Percentiles rank a stretch among this genome's conserved stretches.
These are phyloP conservation scores for Lactarius hatsudake DNA, from an alignment of 768 basidiomycete species.

Conservation along the genomic window DNA sequence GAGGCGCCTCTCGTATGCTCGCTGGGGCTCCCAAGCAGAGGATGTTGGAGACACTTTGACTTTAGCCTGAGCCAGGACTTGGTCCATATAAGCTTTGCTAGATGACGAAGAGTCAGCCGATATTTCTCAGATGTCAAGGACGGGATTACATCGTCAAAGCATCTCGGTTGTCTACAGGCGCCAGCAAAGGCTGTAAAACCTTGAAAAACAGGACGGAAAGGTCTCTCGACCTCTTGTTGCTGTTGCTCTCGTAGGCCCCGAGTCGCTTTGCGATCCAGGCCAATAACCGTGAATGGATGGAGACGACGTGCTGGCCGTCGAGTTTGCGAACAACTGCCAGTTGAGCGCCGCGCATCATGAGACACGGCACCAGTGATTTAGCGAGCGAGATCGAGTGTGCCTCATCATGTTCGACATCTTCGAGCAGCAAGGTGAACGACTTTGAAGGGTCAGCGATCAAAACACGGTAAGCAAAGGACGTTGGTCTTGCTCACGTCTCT, in stretches of 20 bases:
- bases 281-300: conserved; percentile 67
- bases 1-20: conserved; percentile 84
- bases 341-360: conserved; percentile 87
- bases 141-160: conserved; percentile 67
- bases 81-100: conserved; percentile 83
- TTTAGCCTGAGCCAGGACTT: conserved; percentile 65
- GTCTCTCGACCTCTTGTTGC: conserved; percentile 62
- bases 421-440: conserved; percentile 81
- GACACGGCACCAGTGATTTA: conserved; percentile 67
- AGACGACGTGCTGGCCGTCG: conserved; percentile 60
- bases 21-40: conserved; percentile 83
- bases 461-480: neutral
- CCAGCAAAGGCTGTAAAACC: conserved; percentile 61
- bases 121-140: conserved; percentile 17
- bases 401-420: conserved; percentile 62
- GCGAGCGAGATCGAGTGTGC: conserved; percentile 66
- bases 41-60: conserved; percentile 62
- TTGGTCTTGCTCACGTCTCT: conserved; percentile 57
- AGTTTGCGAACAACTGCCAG: conserved; percentile 73
- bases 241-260: conserved; percentile 53
- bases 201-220: conserved; percentile 68
- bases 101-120: conserved; percentile 7
- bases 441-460: conserved; percentile 33
- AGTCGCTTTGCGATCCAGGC: conserved; percentile 70
- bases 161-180: conserved; percentile 62